Base-by-base conservation (phyloP, 106 monocot genomes). In the Alisma plantagoaquatica region DNA sequence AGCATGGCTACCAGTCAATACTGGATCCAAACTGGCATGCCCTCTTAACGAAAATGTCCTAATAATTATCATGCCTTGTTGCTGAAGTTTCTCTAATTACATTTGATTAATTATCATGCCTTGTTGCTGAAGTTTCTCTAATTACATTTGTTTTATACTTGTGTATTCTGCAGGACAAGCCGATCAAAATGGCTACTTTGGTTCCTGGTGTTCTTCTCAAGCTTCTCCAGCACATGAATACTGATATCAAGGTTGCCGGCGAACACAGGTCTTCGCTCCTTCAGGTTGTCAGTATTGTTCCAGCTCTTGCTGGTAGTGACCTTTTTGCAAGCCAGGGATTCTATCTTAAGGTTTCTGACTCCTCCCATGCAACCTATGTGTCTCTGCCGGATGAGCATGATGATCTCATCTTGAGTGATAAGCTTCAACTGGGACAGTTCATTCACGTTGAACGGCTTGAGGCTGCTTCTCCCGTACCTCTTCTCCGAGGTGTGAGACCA, bases 311-410 rank as follows among this genome's bases (percentile, higher is more conserved):
- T 3, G 78, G 85, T 0, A 57, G 72, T 25, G 91, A 91, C 31
- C 81, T 91, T 14, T 91, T 73, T 60, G 53, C 81, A 11, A 91
- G 75, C 78, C 56, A 76, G 29, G 91, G 91, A 51, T 91, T 91
- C 61, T 91, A 81, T 50, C 75, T 91, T 23, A 91, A 91, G 51
- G 81, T 91, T 61, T 91, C 91, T 0, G 91, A 91, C 55, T 91
- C 91, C 25, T 81, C 91, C 10, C 85, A 91, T 70, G 91, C 91
- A 4, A 76, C 91, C 14, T 91, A 86, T 24, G 85, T 78, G 3
- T 75, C 81, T 29, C 69, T 91, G 23, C 58, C 75, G 2, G 77
- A 85, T 20, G 85, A 86, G 41, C 77, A 91, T 4, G 64, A 85
- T 51, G 91, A 91, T 47, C 81, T 91, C 23, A 86, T 91, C 41